These are phyloP conservation scores for Allium cepa DNA, from an alignment of 106 monocot species.

Conservation along the genomic window DNA sequence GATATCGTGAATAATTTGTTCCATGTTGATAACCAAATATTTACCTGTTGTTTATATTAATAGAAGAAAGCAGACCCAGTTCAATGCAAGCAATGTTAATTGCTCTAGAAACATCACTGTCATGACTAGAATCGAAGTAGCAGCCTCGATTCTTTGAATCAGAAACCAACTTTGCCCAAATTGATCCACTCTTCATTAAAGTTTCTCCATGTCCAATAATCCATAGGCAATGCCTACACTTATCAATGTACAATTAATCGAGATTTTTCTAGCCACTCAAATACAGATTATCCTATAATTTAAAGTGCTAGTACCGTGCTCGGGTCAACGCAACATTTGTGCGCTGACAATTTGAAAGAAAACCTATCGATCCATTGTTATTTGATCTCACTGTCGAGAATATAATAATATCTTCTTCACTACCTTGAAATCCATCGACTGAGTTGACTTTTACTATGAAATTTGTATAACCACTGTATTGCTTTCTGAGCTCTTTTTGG, in stretches of 20 bases:
- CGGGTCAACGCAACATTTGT: conserved; percentile 45
- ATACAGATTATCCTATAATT: background rate
- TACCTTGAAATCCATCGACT: conserved; percentile 52
- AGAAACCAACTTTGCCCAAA: conserved; percentile 32
- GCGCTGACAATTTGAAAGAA: conserved; percentile 30
- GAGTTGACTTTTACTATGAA: conserved; percentile 28
- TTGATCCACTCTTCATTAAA: conserved; percentile 24
- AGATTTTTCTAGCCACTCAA: background rate
- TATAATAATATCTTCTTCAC: conserved; percentile 54
- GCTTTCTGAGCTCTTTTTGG: conserved; percentile 13
- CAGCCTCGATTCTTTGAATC: conserved; percentile 35
- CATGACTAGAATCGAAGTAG: conserved; percentile 21
- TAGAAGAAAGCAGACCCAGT: background rate
- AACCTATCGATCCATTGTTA: conserved; percentile 32
- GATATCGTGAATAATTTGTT: too few species aligned
- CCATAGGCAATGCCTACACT: conserved; percentile 42
- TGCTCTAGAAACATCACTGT: conserved; percentile 8
- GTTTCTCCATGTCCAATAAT: conserved; percentile 38
- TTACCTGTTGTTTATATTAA: too few species aligned
- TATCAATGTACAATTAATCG: background rate
- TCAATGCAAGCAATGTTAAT: conserved; percentile 1
- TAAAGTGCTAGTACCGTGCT: conserved; percentile 14
- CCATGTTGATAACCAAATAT: too few species aligned
- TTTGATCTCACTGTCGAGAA: conserved; percentile 51
- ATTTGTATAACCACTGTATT: background rate